Evolutionary conservation across 2,329 filamentous ascomycete species (phyloP), one percentile per base, ranked within the genome.

Genomic region (Aspergillus japonicus): DNA sequence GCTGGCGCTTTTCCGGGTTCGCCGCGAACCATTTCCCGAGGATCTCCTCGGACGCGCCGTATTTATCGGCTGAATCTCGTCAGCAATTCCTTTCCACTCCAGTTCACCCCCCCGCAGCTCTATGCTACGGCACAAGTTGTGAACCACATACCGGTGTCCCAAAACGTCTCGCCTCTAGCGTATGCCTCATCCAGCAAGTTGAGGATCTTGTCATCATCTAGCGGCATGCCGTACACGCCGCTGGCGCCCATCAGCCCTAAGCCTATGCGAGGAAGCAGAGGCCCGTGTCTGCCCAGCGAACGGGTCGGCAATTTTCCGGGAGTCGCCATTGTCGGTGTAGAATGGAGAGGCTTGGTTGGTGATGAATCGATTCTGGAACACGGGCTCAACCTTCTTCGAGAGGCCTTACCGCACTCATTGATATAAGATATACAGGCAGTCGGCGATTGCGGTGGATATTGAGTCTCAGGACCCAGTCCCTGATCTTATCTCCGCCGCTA

Each of bases 11-110:
- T 6, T 73, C 76, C 2, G 75, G 79, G 19, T 73, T 70, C 52
- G 42, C 53, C 0, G 75, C 71, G 65, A 84, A 80, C 80, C 82
- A 84, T 64, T 76, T 77, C 0, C 80, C 80, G 3, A 84, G 42
- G 0, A 83, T 64, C 4, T 79, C 77, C 65, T 85, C 82, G 56
- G 68, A 78, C 54, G 81, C 78, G 7, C 71, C 76, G 54, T 84
- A 83, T 10, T 78, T 64, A 39, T 73, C 66, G 48, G 69, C 68
- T 64, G 52, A 8, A 2, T n/a, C 11, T 47, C 2, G 39, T 59
- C 26, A 29, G 26, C 26, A 10, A 10, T 3, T 8, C 8, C 26
- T 8, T 29, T 29, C 26, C 26, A 2, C 7, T 29, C 7, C 26
- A 10, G 3, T 29, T 8, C 26, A 29, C 26, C 26, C 2, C 3